phyloP scores from a whole-genome alignment of 2,329 filamentous ascomycete genomes.

The Metarhizium robertsii region DNA sequence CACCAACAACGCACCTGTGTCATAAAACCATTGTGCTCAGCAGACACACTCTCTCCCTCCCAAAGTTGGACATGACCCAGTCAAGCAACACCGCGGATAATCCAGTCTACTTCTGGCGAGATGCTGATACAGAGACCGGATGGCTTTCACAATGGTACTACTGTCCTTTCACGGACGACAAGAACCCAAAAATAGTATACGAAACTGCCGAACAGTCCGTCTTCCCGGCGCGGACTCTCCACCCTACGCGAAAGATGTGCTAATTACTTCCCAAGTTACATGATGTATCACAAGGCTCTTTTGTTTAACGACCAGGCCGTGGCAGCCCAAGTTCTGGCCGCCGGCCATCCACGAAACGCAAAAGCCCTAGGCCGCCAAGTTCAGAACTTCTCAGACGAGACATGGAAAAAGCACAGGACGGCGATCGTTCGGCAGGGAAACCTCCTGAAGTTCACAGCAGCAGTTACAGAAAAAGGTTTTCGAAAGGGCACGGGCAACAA shows the following conservation, averaged over 20 bases:
- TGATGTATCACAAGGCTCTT: no score
- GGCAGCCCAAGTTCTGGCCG: slow-evolving; percentile 39
- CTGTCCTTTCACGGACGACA: slow-evolving; percentile 35
- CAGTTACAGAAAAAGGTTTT: no score
- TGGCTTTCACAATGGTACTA: slow-evolving; percentile 57
- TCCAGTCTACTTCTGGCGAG: slow-evolving; percentile 38
- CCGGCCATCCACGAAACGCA: slow-evolving; percentile 34
- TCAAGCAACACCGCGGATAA: not conserved
- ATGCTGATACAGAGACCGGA: slow-evolving; percentile 36
- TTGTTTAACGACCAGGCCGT: slow-evolving; percentile 35
- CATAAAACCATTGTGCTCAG: no score
- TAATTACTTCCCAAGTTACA: no score
- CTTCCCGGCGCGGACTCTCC: slow-evolving; percentile 9
- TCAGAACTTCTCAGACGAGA: slow-evolving; percentile 35
- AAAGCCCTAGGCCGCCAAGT: slow-evolving; percentile 48
- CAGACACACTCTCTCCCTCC: no score
- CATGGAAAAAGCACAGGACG: slow-evolving; percentile 32
- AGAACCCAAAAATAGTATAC: slow-evolving; percentile 27
- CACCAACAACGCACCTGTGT: no score
- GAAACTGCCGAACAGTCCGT: slow-evolving; percentile 42
- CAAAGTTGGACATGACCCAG: no score
- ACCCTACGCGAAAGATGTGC: no score
- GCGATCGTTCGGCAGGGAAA: no score
- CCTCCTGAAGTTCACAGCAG: no score
- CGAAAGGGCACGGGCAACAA: no score